Conservation (phyloP, 176 grass and related monocot genomes). For the Themeda triandra region DNA sequence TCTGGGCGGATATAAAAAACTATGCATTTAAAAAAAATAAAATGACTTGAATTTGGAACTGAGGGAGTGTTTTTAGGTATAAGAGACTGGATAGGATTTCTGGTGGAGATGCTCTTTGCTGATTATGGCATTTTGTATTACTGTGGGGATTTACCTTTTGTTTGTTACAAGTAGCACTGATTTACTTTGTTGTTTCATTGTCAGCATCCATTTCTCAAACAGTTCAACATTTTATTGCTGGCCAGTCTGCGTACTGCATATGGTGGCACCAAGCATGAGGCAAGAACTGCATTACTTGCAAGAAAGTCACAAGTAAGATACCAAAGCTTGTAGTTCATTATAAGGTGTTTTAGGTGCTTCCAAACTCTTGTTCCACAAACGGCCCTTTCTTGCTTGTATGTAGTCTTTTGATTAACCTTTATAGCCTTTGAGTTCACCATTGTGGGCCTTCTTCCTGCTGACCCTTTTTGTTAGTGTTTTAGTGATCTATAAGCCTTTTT, state of each 20-base stretch:
- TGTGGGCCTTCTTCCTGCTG: neutral
- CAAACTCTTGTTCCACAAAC: neutral
- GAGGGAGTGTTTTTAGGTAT: neutral
- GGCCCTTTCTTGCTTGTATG: neutral
- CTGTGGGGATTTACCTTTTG: neutral
- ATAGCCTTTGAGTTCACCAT: neutral
- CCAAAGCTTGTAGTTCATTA: neutral
- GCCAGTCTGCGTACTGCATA: conserved; percentile 22
- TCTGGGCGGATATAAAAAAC: too few relatives aligned
- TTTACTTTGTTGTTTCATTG: neutral
- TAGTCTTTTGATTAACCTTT: neutral
- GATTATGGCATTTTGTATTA: neutral
- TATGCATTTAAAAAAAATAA: neutral
- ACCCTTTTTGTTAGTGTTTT: too few relatives aligned
- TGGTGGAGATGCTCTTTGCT: neutral
- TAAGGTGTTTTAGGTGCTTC: neutral
- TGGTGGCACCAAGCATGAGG: conserved; percentile 50
- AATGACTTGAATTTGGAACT: neutral
- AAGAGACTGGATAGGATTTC: neutral
- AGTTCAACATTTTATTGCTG: neutral
- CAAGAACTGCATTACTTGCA: conserved; percentile 48
- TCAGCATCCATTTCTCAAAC: neutral
- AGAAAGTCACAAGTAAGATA: conserved; percentile 34
- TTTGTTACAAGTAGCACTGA: neutral
- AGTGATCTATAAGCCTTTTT: too few relatives aligned